A percentile compares a stretch with the other conserved stretches of the same genome.
phyloP scores from a whole-genome alignment of 257 asterid species.

The Solanum ahanhuiri region DNA sequence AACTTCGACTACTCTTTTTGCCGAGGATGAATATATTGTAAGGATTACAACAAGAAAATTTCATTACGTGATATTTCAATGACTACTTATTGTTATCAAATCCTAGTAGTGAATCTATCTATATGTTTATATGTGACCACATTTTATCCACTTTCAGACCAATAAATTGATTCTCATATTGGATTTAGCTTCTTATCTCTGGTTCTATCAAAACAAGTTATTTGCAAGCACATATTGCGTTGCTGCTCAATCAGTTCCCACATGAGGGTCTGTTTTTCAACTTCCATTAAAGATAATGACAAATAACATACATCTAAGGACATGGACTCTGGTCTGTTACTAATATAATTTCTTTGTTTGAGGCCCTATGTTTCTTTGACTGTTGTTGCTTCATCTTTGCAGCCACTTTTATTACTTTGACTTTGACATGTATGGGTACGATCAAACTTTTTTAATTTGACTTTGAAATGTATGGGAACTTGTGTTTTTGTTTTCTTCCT shows the following conservation, averaged over 20 bases:
- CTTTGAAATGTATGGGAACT: neutral
- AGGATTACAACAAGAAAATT: conserved; percentile 1
- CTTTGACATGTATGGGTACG: neutral
- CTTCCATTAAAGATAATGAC: neutral
- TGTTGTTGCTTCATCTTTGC: neutral
- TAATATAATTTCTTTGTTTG: neutral
- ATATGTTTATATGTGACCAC: neutral
- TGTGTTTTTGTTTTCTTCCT: neutral
- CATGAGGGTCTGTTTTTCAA: neutral
- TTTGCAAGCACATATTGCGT: neutral
- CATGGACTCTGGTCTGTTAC: neutral
- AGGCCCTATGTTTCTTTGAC: neutral
- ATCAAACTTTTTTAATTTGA: neutral
- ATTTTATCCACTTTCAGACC: neutral
- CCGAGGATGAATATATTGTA: conserved; percentile 75
- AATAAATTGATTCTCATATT: neutral
- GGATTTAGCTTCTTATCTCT: neutral
- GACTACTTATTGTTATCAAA: neutral
- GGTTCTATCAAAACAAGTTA: neutral
- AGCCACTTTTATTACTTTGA: neutral
- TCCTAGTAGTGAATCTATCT: neutral
- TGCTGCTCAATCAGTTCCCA: neutral
- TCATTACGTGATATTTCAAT: neutral
- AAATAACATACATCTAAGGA: neutral
- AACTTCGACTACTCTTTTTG: conserved; percentile 43